Evolutionary conservation across 495 filamentous ascomycete species (phyloP).

Genomic region (Aspergillus homomorphus): DNA sequence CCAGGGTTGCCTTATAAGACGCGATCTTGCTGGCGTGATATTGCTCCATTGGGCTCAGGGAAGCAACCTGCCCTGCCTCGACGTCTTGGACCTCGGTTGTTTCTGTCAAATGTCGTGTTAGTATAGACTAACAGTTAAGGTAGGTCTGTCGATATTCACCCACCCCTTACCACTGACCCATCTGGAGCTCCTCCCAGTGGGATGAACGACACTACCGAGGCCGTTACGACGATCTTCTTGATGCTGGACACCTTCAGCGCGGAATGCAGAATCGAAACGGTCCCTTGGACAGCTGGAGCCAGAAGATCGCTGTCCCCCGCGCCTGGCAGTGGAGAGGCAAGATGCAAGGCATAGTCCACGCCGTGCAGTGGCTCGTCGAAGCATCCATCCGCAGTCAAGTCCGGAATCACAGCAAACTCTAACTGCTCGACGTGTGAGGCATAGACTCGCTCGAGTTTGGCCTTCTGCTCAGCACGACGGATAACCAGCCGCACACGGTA

Average conservation of each 20-base stretch:
- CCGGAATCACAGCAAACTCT: constrained; percentile 44
- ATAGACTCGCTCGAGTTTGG: constrained; percentile 16
- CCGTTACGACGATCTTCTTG: constrained; percentile 42
- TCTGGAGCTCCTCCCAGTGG: constrained; percentile 6
- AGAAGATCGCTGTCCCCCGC: constrained; percentile 21
- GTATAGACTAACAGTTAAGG: neutral
- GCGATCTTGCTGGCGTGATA: constrained; percentile 28
- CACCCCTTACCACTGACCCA: neutral
- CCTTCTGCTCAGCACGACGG: constrained; percentile 22
- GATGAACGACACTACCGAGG: constrained; percentile 35
- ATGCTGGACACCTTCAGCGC: constrained; percentile 30
- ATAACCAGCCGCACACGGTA: constrained; percentile 23
- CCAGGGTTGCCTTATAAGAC: constrained; percentile 27
- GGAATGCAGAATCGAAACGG: constrained; percentile 36
- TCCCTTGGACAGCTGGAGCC: constrained; percentile 34
- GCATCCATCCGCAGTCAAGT: constrained; percentile 40
- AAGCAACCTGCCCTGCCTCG: neutral
- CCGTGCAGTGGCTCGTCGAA: constrained; percentile 46
- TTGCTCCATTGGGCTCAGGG: constrained; percentile 1
- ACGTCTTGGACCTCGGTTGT: constrained; percentile 6
- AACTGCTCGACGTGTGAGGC: constrained; percentile 13
- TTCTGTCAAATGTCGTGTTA: constrained; percentile 12
- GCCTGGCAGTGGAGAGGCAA: constrained; percentile 43
- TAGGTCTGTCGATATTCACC: neutral
- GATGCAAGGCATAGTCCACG: constrained; percentile 49